Conservation (phyloP, 768 basidiomycete species). For the Phaeolepiota aurea region DNA sequence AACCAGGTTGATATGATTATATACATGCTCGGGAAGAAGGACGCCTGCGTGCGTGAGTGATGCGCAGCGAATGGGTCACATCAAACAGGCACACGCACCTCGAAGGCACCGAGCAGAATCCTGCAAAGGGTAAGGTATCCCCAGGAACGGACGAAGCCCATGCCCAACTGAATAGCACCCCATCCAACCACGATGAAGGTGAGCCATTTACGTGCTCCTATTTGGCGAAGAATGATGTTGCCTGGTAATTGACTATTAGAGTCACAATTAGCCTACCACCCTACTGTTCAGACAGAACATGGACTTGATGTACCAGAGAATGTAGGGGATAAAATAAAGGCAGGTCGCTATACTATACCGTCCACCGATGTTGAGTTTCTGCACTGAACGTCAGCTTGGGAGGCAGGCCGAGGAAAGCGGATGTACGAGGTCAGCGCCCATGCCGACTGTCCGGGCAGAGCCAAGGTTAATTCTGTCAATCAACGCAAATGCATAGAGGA, state of each 20-base stretch:
- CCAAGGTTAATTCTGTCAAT: conserved; percentile 30
- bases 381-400: background rate
- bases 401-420: conserved; percentile 1
- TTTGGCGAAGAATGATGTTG: conserved; percentile 31
- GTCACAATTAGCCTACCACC: no score
- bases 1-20: conserved; percentile 41
- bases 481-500: conserved; percentile 26
- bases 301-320: conserved; percentile 24
- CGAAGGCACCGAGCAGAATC: conserved; percentile 33
- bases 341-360: conserved; percentile 35
- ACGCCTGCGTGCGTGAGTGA: conserved; percentile 18
- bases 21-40: conserved; percentile 36
- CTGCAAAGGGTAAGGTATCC: conserved; percentile 29
- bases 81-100: conserved; percentile 16
- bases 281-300: background rate
- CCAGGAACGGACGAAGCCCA: conserved; percentile 39
- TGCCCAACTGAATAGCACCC: conserved; percentile 34
- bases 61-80: background rate
- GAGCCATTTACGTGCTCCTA: conserved; percentile 37
- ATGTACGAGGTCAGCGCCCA: conserved; percentile 23
- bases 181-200: conserved; percentile 31
- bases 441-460: conserved; percentile 25
- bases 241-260: conserved; percentile 43
- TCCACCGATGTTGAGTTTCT: conserved; percentile 23
- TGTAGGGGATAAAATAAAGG: conserved; percentile 37